A percentile compares a stretch with the other conserved stretches of the same genome.
These are phyloP conservation scores for Torulaspora globosa DNA, from an alignment of 1,139 yeast genomes.

Conservation along the genomic window DNA sequence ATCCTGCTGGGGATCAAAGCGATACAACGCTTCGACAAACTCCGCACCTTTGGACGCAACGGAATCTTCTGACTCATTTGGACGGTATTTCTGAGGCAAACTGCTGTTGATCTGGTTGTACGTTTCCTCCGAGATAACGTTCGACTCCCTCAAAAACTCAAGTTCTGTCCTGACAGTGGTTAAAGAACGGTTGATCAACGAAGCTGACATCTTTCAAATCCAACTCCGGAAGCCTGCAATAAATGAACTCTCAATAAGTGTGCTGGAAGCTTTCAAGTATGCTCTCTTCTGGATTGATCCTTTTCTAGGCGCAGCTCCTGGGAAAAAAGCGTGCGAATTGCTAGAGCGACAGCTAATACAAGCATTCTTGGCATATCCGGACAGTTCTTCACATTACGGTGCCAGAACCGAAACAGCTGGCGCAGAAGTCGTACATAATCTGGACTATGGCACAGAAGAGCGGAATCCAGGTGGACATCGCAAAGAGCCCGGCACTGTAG, in stretches of 20 bases:
- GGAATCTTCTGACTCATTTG: constrained; percentile 23
- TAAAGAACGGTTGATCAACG: constrained; percentile 72
- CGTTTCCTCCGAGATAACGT: constrained; percentile 61
- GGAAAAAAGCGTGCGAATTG: background rate
- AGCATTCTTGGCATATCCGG: background rate
- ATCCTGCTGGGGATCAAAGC: constrained; percentile 61
- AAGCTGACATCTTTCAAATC: constrained; percentile 42
- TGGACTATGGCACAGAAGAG: constrained; percentile 71
- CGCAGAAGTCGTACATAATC: constrained; percentile 59
- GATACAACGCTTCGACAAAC: constrained; percentile 64
- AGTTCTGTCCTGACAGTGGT: constrained; percentile 68
- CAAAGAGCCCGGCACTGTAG: constrained; percentile 69
- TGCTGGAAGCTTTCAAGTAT: too few relatives aligned
- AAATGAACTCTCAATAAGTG: too few relatives aligned
- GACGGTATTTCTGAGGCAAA: constrained; percentile 58
- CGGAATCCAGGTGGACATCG: constrained; percentile 94
- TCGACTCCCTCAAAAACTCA: constrained; percentile 74
- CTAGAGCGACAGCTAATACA: background rate
- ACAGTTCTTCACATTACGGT: constrained; percentile 37
- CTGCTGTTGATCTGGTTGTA: constrained; percentile 49
- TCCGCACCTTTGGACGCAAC: constrained; percentile 30
- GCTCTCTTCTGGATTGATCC: background rate
- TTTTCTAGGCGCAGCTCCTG: background rate
- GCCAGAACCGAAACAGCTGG: constrained; percentile 56
- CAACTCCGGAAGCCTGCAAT: too few relatives aligned